Evolutionary conservation across 768 basidiomycete genomes (phyloP).

Genomic region (Podaxis sp.): DNA sequence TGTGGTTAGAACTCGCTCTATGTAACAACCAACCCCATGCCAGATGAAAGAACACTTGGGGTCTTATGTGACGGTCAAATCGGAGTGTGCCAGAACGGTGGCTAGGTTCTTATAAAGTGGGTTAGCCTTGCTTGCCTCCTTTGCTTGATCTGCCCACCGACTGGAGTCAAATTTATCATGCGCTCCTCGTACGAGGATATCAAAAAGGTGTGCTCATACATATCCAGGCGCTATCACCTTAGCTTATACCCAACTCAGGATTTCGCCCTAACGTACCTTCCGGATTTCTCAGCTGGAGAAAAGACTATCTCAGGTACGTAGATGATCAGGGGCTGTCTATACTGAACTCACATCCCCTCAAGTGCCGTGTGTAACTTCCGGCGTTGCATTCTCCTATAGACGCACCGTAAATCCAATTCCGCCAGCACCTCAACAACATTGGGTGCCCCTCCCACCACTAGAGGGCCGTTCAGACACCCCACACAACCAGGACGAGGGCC

Average conservation of each 20-base stretch:
- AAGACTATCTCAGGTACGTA: not conserved
- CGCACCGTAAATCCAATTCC: not conserved
- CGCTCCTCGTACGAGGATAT: not conserved
- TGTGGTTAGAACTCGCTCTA: too few relatives aligned
- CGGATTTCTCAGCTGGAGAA: not conserved
- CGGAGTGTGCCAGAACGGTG: too few relatives aligned
- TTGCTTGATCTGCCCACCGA: too few relatives aligned
- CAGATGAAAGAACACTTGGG: too few relatives aligned
- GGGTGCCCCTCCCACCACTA: not conserved
- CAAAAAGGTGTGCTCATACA: not conserved
- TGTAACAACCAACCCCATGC: too few relatives aligned
- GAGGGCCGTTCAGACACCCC: not conserved
- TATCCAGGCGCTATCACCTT: not conserved
- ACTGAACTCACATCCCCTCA: not conserved
- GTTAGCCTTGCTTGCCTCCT: too few relatives aligned
- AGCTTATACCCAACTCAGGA: not conserved
- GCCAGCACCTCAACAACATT: not conserved
- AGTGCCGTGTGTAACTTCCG: not conserved
- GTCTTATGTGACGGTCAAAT: too few relatives aligned
- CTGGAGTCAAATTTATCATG: too few relatives aligned
- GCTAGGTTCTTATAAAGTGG: too few relatives aligned
- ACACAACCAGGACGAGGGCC: too few relatives aligned
- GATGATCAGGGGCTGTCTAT: not conserved
- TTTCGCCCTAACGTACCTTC: not conserved
- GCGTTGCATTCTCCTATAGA: too few relatives aligned